Conservation (phyloP, 2,329 filamentous ascomycete genomes). For the Penicillium sp. region DNA sequence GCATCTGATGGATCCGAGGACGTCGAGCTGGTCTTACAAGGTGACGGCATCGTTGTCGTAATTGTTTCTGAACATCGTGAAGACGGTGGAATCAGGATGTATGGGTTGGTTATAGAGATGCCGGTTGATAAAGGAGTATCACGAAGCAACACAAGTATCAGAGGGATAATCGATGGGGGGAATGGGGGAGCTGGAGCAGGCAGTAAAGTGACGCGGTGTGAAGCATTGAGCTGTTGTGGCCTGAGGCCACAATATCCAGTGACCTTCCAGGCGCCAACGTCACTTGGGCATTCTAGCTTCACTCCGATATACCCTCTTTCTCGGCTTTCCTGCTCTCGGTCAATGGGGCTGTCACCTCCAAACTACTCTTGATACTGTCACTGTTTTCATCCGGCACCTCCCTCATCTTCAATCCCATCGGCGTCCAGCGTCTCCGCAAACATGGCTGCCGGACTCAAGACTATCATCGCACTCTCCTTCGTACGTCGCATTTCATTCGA, state of each 20-base stretch:
- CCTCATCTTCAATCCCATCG: conserved; percentile 3
- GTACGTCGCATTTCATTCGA: conserved; percentile 52
- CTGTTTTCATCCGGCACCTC: conserved; percentile 6
- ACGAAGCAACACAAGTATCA: conserved; percentile 15
- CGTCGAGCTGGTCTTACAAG: conserved; percentile 64
- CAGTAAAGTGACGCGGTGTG: conserved; percentile 40
- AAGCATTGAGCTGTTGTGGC: conserved; percentile 29
- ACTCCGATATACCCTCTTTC: conserved; percentile 8
- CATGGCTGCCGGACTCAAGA: conserved; percentile 88
- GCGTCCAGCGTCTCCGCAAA: conserved; percentile 30
- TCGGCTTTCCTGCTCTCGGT: conserved; percentile 11
- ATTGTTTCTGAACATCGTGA: conserved; percentile 97
- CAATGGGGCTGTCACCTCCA: conserved; percentile 19
- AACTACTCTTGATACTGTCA: conserved; percentile 4
- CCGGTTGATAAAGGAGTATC: conserved; percentile 11
- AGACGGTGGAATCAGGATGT: conserved; percentile 10
- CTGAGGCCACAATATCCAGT: conserved; percentile 28
- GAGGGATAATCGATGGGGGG: conserved; percentile 18
- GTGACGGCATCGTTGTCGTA: conserved; percentile 99
- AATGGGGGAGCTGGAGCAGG: conserved; percentile 30
- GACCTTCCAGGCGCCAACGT: conserved; percentile 33
- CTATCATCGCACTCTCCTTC: conserved; percentile 98
- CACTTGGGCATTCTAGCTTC: conserved; percentile 24
- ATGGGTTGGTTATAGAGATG: conserved; percentile 7
- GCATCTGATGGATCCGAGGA: conserved; percentile 13